Evolutionary conservation across 2,329 filamentous ascomycete species (phyloP).

Genomic region (Fusarium setosum): DNA sequence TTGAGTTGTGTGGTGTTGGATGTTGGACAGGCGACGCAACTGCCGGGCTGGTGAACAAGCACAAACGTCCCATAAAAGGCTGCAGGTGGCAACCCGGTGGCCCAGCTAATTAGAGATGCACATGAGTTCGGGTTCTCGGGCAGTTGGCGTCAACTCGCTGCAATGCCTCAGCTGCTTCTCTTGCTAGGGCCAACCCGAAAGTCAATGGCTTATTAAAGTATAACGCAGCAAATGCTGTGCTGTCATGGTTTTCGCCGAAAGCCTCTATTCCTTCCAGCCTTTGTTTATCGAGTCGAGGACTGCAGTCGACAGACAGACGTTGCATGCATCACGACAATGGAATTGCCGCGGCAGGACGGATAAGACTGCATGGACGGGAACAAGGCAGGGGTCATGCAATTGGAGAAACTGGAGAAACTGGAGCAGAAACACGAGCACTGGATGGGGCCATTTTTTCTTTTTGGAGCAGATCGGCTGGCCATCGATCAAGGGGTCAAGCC

Average conservation of each 20-base stretch:
- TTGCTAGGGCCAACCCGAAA: not conserved
- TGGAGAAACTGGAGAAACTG: constrained; percentile 32
- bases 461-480: constrained; percentile 25
- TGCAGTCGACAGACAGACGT: too few species aligned
- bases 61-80: too few species aligned
- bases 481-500: constrained; percentile 29
- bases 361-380: constrained; percentile 13
- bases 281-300: too few species aligned
- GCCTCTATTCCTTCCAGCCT: not conserved
- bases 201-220: not conserved
- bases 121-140: too few species aligned
- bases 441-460: constrained; percentile 21
- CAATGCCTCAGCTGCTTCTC: not conserved
- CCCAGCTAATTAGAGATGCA: too few species aligned
- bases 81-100: too few species aligned
- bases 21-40: not conserved
- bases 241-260: too few species aligned
- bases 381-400: constrained; percentile 17
- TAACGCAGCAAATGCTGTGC: not conserved
- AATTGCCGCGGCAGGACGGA: not conserved
- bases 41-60: too few species aligned
- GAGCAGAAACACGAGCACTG: constrained; percentile 22
- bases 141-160: too few species aligned
- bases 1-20: not conserved
- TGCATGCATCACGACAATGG: not conserved